Conservation (phyloP, 2,329 filamentous ascomycete species). For the Aspergillus nomiae region DNA sequence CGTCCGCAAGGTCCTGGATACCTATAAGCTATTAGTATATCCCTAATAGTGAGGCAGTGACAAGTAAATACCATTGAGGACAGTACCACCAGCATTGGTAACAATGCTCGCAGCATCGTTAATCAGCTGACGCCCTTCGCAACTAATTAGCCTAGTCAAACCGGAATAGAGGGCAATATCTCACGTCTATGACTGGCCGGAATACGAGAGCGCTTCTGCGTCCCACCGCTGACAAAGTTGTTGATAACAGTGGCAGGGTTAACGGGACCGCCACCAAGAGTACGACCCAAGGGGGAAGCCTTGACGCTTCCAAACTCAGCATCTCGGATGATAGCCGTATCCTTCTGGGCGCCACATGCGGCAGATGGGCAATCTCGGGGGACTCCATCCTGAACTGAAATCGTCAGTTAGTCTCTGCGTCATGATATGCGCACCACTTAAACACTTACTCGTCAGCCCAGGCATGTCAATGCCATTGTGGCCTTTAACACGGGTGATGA, state of each 20-base stretch:
- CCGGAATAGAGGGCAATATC: background rate
- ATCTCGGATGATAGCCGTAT: slow-evolving; percentile 70
- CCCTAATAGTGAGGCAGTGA: background rate
- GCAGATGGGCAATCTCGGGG: slow-evolving; percentile 67
- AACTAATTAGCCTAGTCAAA: slow-evolving; percentile 25
- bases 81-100: slow-evolving; percentile 26
- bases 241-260: slow-evolving; percentile 59
- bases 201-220: background rate
- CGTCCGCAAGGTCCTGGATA: slow-evolving; percentile 10
- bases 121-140: slow-evolving; percentile 11
- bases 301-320: slow-evolving; percentile 58
- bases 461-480: slow-evolving; percentile 66
- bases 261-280: slow-evolving; percentile 61
- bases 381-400: slow-evolving; percentile 62
- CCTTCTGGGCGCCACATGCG: slow-evolving; percentile 65
- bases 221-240: slow-evolving; percentile 57
- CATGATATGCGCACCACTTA: background rate
- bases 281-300: slow-evolving; percentile 65
- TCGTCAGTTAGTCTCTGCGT: slow-evolving; percentile 6
- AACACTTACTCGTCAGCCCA: slow-evolving; percentile 55
- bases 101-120: slow-evolving; percentile 31
- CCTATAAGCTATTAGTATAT: background rate
- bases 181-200: background rate
- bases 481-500: slow-evolving; percentile 58
- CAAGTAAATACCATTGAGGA: slow-evolving; percentile 10